phyloP scores from a whole-genome alignment of 2,329 filamentous ascomycete genomes.

The Hawksworthiomyces lignivorus region DNA sequence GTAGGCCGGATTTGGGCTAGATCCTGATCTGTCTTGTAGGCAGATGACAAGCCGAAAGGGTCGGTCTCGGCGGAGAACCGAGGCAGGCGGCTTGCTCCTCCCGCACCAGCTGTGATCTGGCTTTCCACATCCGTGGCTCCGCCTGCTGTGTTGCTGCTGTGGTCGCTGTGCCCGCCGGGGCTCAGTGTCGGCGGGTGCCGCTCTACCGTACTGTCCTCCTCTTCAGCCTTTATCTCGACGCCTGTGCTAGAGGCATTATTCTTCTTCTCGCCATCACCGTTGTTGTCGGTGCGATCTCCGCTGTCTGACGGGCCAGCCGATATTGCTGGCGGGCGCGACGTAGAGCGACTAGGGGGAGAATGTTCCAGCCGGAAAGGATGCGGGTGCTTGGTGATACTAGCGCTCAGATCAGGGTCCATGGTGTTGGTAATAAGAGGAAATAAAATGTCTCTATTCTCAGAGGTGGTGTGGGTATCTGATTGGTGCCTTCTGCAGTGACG shows the following conservation, averaged over 20 bases:
- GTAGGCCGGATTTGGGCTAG: constrained; percentile 74
- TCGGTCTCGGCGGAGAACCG: constrained; percentile 60
- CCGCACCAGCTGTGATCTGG: constrained; percentile 29
- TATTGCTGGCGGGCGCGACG: constrained; percentile 18
- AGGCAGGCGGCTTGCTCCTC: constrained; percentile 38
- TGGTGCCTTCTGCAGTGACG: too few species aligned
- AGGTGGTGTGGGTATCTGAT: too few species aligned
- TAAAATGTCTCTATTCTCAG: too few species aligned
- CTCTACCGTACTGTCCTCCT: constrained; percentile 31
- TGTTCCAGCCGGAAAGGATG: constrained; percentile 34
- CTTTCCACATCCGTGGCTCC: constrained; percentile 39
- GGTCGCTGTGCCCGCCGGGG: constrained; percentile 1
- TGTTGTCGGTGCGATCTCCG: constrained; percentile 15
- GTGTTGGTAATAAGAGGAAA: neutral
- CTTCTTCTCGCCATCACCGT: constrained; percentile 17
- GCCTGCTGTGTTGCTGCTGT: neutral
- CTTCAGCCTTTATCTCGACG: constrained; percentile 30
- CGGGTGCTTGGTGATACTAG: constrained; percentile 24
- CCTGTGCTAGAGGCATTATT: constrained; percentile 37
- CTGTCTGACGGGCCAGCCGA: constrained; percentile 5
- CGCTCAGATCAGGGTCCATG: constrained; percentile 26
- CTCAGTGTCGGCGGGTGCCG: constrained; percentile 26
- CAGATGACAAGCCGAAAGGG: constrained; percentile 70
- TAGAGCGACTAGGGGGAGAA: constrained; percentile 20
- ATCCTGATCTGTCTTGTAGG: constrained; percentile 70